Percentiles rank a stretch among this genome's conserved stretches.
These are phyloP conservation scores for Aspergillus carlsbadensis DNA, from an alignment of 495 filamentous ascomycete species.

Conservation along the genomic window DNA sequence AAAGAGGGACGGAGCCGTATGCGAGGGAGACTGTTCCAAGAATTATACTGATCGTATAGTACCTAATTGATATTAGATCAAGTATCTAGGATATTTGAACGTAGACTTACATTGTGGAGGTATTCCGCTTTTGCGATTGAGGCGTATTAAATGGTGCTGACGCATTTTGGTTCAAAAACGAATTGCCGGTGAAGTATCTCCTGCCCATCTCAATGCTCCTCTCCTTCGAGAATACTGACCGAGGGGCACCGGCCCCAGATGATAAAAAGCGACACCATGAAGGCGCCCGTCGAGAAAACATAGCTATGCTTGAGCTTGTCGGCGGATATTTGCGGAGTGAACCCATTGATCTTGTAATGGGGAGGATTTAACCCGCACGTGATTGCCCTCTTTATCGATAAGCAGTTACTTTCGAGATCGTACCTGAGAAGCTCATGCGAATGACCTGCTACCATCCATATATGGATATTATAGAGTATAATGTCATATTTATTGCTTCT, in stretches of 20 bases:
- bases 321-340: slow-evolving; percentile 13
- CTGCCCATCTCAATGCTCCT: slow-evolving; percentile 26
- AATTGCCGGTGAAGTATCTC: slow-evolving; percentile 41
- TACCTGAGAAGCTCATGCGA: no score
- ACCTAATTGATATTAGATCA: slow-evolving; percentile 47
- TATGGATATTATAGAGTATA: background rate
- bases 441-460: no score
- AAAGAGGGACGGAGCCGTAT: slow-evolving; percentile 94
- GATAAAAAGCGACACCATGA: slow-evolving; percentile 26
- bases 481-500: background rate
- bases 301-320: slow-evolving; percentile 21
- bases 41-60: slow-evolving; percentile 81
- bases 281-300: slow-evolving; percentile 34
- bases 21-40: slow-evolving; percentile 88
- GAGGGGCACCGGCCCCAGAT: slow-evolving; percentile 15
- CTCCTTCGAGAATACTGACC: slow-evolving; percentile 14
- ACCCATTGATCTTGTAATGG: slow-evolving; percentile 8
- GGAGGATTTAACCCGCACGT: slow-evolving; percentile 22
- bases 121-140: slow-evolving; percentile 43
- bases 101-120: slow-evolving; percentile 39
- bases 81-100: background rate
- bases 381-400: slow-evolving; percentile 23
- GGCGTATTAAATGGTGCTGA: slow-evolving; percentile 41
- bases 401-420: no score
- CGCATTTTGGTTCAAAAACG: slow-evolving; percentile 29